Evolutionary conservation across 2,329 filamentous ascomycete genomes (phyloP).

Genomic region (Penicillium thymicola): DNA sequence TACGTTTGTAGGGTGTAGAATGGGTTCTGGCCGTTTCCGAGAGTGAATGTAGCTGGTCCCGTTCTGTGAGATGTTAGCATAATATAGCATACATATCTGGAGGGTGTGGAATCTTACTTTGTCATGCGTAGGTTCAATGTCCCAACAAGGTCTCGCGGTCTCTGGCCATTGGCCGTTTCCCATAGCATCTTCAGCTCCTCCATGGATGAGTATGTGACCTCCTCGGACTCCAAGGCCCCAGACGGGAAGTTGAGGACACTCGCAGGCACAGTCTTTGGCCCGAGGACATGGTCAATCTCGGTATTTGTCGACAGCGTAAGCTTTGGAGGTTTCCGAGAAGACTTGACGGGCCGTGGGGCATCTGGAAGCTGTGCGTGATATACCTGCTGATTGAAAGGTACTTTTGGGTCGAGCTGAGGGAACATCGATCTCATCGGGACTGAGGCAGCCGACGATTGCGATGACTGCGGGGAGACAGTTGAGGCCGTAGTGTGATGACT

Average conservation of each 20-base stretch:
- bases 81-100: neutral
- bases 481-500: slow-evolving; percentile 13
- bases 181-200: slow-evolving; percentile 43
- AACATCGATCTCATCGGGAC: slow-evolving; percentile 47
- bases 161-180: slow-evolving; percentile 47
- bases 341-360: slow-evolving; percentile 10
- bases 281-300: slow-evolving; percentile 36
- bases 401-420: slow-evolving; percentile 42
- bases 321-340: slow-evolving; percentile 23
- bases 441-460: slow-evolving; percentile 28
- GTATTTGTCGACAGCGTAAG: slow-evolving; percentile 33
- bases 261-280: slow-evolving; percentile 43
- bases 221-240: slow-evolving; percentile 34
- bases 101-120: slow-evolving; percentile 32
- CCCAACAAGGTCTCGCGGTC: slow-evolving; percentile 29
- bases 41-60: slow-evolving; percentile 42
- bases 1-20: slow-evolving; percentile 47
- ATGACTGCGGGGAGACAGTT: slow-evolving; percentile 16
- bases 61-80: slow-evolving; percentile 26
- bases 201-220: slow-evolving; percentile 37
- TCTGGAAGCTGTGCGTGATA: slow-evolving; percentile 32
- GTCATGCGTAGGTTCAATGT: slow-evolving; percentile 42
- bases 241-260: slow-evolving; percentile 43
- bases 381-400: slow-evolving; percentile 36
- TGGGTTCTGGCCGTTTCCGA: slow-evolving; percentile 41